A percentile compares a stretch with the other conserved stretches of the same genome.
These are phyloP conservation scores for Calocera cornea DNA, from an alignment of 768 basidiomycete species.

Conservation along the genomic window DNA sequence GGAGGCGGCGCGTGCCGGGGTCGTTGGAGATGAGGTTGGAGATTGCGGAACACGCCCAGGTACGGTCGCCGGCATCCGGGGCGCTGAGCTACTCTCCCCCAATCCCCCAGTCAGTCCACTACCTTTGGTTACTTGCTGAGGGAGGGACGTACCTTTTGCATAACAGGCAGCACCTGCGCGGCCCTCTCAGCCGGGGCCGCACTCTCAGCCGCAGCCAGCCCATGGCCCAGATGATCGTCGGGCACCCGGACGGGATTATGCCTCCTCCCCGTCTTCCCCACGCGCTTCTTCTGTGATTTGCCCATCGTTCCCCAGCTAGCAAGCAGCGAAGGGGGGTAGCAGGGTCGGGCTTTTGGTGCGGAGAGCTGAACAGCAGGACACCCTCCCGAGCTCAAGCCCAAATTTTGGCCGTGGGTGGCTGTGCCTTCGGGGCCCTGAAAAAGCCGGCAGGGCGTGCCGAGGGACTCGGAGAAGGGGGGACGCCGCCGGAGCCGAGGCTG, in stretches of 20 bases:
- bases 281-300: conserved; percentile 79
- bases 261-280: conserved; percentile 65
- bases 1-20: conserved; percentile 73
- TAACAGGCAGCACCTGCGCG: conserved; percentile 67
- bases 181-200: conserved; percentile 24
- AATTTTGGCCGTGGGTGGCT: too few species aligned
- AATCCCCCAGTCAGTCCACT: too few species aligned
- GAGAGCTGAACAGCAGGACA: too few species aligned
- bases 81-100: conserved; percentile 48
- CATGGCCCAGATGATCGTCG: conserved; percentile 77
- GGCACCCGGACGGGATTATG: conserved; percentile 93
- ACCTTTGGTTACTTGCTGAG: too few species aligned
- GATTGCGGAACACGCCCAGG: conserved; percentile 95
- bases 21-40: conserved; percentile 92
- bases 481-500: background rate
- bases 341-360: too few species aligned
- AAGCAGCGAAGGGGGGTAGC: too few species aligned
- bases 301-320: conserved; percentile 43
- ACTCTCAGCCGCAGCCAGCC: conserved; percentile 41
- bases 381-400: too few species aligned
- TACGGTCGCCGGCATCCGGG: conserved; percentile 62
- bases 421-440: too few species aligned
- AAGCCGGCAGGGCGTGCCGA: too few species aligned
- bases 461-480: background rate
- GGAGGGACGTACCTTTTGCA: conserved; percentile 57